Percentiles rank a stretch among this genome's conserved stretches.
phyloP scores from a whole-genome alignment of 139 green algal genomes.

The Chlamydomonas asymmetrica region DNA sequence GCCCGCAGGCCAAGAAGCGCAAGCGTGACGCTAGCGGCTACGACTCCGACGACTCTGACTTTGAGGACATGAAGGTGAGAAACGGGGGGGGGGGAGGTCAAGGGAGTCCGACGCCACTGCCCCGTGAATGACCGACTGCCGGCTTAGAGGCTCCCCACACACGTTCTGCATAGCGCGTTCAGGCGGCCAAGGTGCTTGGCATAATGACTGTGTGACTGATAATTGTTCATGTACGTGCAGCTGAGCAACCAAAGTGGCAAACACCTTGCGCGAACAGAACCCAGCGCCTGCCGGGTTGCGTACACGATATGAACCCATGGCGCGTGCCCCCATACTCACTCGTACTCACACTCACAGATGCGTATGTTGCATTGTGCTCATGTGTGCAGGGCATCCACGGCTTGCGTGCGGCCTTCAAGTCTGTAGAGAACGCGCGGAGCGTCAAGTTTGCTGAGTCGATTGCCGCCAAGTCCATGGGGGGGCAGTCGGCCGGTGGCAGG shows the following conservation, averaged over 20 bases:
- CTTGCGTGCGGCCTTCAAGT: conserved; percentile 39
- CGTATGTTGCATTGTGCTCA: neutral
- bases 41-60: conserved; percentile 68
- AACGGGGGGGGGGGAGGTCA: neutral
- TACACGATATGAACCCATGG: neutral
- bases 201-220: no score
- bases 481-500: conserved; percentile 10
- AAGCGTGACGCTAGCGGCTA: conserved; percentile 27
- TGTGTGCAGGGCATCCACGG: conserved; percentile 26
- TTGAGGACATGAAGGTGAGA: conserved; percentile 64
- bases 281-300: neutral
- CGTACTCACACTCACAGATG: neutral
- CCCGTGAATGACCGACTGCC: no score
- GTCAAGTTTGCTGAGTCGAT: conserved; percentile 51
- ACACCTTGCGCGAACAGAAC: neutral
- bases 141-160: neutral
- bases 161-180: neutral
- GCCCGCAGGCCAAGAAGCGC: no score
- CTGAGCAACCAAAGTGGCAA: no score
- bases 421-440: conserved; percentile 45
- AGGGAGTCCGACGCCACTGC: neutral
- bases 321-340: neutral
- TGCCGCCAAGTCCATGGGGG: conserved; percentile 10
- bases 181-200: neutral
- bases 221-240: no score